Conservation (phyloP, 257 asterid genomes). For the Scutellaria galericulata region DNA sequence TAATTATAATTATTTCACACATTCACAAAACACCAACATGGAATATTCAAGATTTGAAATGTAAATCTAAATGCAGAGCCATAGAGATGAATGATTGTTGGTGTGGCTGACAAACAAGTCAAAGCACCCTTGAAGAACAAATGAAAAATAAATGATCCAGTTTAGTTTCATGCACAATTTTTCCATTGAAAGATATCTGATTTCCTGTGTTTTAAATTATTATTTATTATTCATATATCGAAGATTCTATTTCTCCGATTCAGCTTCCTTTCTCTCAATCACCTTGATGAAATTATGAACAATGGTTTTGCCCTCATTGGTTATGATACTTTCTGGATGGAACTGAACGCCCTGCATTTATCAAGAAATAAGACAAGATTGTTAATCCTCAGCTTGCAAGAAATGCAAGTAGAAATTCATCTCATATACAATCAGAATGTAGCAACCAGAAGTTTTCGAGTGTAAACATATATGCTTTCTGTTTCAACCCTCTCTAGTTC, state of each 20-base stretch:
- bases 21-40: too few species aligned
- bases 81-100: too few species aligned
- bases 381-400: background rate
- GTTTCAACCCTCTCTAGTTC: background rate
- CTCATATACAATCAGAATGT: too few species aligned
- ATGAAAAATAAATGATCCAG: background rate
- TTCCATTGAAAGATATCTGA: too few species aligned
- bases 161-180: background rate
- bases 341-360: constrained; percentile 85
- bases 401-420: too few species aligned
- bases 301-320: constrained; percentile 73
- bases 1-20: too few species aligned
- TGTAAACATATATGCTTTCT: background rate
- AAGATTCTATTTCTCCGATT: constrained; percentile 36
- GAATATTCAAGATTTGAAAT: too few species aligned
- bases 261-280: constrained; percentile 72
- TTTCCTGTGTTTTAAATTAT: background rate
- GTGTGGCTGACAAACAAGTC: too few species aligned
- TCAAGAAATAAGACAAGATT: constrained; percentile 9
- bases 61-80: too few species aligned
- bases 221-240: background rate
- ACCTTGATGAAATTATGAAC: constrained; percentile 71
- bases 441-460: too few species aligned
- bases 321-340: constrained; percentile 90
- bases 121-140: too few species aligned